Evolutionary conservation across 2,329 filamentous ascomycete genomes (phyloP).

Genomic region (Pyrenophora tritici-repentis): DNA sequence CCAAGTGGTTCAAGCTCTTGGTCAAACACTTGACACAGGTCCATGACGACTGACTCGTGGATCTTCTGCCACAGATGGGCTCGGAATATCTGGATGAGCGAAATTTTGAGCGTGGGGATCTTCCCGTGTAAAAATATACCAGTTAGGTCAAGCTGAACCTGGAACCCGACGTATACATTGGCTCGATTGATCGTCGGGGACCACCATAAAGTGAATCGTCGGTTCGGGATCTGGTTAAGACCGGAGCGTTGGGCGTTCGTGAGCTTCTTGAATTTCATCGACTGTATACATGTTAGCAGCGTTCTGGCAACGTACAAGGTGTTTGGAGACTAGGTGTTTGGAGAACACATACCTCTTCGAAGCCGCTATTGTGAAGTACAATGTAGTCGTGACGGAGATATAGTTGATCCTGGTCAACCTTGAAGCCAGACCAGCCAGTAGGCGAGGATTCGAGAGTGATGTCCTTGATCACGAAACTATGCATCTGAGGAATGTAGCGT

Average conservation of each 20-base stretch:
- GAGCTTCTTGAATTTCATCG: slow-evolving; percentile 98
- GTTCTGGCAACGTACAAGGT: too few relatives aligned
- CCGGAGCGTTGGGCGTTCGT: slow-evolving; percentile 96
- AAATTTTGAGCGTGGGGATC: slow-evolving; percentile 97
- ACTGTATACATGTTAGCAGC: slow-evolving; percentile 16
- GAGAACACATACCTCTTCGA: slow-evolving; percentile 36
- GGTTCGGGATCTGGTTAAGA: slow-evolving; percentile 97
- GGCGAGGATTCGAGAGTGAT: slow-evolving; percentile 51
- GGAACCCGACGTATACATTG: slow-evolving; percentile 99
- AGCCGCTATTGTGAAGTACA: slow-evolving; percentile 41
- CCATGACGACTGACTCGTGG: slow-evolving; percentile 98
- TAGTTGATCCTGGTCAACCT: slow-evolving; percentile 57
- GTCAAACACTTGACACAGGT: slow-evolving; percentile 97
- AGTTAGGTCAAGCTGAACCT: slow-evolving; percentile 95
- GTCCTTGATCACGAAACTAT: slow-evolving; percentile 49
- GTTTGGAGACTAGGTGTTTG: too few relatives aligned
- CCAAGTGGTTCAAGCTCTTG: slow-evolving; percentile 94
- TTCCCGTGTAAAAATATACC: slow-evolving; percentile 99
- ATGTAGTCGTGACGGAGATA: slow-evolving; percentile 50
- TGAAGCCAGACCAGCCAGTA: slow-evolving; percentile 58
- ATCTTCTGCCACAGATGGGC: slow-evolving; percentile 99
- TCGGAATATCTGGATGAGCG: slow-evolving; percentile 97
- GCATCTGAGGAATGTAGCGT: neutral
- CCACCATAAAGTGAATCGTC: slow-evolving; percentile 99
- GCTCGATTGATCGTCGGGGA: slow-evolving; percentile 87